Evolutionary conservation across 768 basidiomycete genomes (phyloP).

Genomic region (Porpolomopsis calyptriformis): DNA sequence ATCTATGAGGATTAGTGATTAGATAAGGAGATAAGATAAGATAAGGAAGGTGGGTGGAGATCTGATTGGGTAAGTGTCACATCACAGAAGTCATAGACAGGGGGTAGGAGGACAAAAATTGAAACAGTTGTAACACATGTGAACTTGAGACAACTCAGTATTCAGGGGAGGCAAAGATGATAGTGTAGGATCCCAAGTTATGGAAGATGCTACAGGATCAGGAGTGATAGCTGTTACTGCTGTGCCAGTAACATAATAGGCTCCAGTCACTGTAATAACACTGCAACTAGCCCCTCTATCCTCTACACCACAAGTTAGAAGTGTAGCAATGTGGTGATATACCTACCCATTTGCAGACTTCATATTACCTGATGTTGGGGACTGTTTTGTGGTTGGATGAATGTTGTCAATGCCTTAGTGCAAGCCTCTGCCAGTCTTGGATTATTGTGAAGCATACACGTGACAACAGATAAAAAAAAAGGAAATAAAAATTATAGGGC

Average conservation of each 20-base stretch:
- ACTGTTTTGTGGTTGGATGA: neutral
- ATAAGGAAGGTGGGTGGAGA: too few relatives aligned
- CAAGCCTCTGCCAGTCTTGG: too few relatives aligned
- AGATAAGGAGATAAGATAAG: too few relatives aligned
- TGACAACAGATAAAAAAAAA: neutral
- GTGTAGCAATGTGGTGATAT: neutral
- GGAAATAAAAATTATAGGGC: slow-evolving; percentile 13
- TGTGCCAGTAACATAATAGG: neutral
- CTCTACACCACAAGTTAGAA: neutral
- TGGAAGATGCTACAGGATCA: too few relatives aligned
- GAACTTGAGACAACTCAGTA: neutral
- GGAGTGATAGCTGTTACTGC: neutral
- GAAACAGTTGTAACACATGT: too few relatives aligned
- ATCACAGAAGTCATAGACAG: too few relatives aligned
- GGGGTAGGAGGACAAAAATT: too few relatives aligned
- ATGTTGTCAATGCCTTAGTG: neutral
- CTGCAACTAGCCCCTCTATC: neutral
- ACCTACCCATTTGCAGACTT: neutral
- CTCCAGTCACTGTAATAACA: neutral
- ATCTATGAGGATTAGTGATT: too few relatives aligned
- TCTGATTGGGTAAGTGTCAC: too few relatives aligned
- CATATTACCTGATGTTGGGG: neutral
- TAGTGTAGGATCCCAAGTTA: neutral
- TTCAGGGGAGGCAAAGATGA: neutral
- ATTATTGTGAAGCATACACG: too few relatives aligned